These are phyloP conservation scores for Boletus subcaerulescens DNA, from an alignment of 768 basidiomycete genomes.

Conservation along the genomic window DNA sequence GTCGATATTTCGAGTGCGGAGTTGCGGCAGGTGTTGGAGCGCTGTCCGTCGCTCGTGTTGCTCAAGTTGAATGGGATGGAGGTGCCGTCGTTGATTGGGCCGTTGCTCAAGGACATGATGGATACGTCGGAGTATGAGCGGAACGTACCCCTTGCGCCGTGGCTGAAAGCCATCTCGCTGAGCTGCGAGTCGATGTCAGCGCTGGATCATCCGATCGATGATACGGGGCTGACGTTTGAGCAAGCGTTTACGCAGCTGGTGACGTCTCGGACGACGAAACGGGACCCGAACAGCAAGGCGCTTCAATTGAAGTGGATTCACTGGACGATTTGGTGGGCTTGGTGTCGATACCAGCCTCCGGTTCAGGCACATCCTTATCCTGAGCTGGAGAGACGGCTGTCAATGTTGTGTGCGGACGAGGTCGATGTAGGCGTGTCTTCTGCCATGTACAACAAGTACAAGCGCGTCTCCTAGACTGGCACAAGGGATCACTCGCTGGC, in stretches of 20 bases:
- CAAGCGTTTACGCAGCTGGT: slow-evolving; percentile 24
- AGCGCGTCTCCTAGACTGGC: slow-evolving; percentile 27
- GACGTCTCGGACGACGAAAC: slow-evolving; percentile 24
- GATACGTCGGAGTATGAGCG: slow-evolving; percentile 14
- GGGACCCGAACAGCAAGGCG: slow-evolving; percentile 24
- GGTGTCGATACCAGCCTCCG: slow-evolving; percentile 22
- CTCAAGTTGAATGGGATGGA: slow-evolving; percentile 28
- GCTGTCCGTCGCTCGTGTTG: slow-evolving; percentile 29
- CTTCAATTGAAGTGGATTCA: slow-evolving; percentile 30
- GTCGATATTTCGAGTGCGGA: slow-evolving; percentile 21
- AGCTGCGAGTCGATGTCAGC: slow-evolving; percentile 29
- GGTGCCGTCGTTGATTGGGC: slow-evolving; percentile 20
- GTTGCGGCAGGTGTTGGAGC: slow-evolving; percentile 25
- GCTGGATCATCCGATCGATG: slow-evolving; percentile 20
- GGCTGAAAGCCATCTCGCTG: slow-evolving; percentile 30
- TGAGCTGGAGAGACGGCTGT: slow-evolving; percentile 24
- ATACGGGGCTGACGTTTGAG: slow-evolving; percentile 27
- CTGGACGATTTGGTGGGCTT: slow-evolving; percentile 33
- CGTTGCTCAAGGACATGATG: slow-evolving; percentile 26
- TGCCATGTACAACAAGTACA: slow-evolving; percentile 32
- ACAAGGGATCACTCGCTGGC: slow-evolving; percentile 1
- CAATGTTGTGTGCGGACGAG: slow-evolving; percentile 19
- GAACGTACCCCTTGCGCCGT: slow-evolving; percentile 23
- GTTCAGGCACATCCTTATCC: slow-evolving; percentile 20
- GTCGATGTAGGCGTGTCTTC: slow-evolving; percentile 31